Conservation (phyloP, 176 grass and related monocot genomes). For the Phoenix dactylifera region DNA sequence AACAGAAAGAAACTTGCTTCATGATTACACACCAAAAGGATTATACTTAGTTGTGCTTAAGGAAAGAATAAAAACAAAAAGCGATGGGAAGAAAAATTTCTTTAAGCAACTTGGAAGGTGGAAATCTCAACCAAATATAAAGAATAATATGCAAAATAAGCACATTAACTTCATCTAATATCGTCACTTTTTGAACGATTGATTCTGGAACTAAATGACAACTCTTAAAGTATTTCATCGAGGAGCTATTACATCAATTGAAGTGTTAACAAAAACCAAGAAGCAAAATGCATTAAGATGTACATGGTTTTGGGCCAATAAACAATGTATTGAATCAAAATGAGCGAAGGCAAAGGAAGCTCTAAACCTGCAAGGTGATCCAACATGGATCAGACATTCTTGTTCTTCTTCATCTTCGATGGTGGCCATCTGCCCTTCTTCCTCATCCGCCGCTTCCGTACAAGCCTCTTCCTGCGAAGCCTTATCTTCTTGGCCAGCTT, state of each 20-base stretch:
- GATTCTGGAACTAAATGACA: background rate
- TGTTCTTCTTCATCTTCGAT: constrained; percentile 82
- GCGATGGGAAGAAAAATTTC: no score
- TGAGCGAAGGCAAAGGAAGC: background rate
- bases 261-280: background rate
- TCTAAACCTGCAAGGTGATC: background rate
- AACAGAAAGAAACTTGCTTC: no score
- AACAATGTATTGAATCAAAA: background rate
- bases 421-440: constrained; percentile 84
- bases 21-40: no score
- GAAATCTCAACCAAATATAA: no score
- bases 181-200: no score
- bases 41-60: no score
- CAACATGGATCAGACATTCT: constrained; percentile 35
- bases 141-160: no score
- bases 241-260: background rate
- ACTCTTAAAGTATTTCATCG: background rate
- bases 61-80: no score
- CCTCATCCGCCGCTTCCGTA: constrained; percentile 72
- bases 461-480: constrained; percentile 50
- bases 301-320: background rate
- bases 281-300: background rate
- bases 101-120: no score
- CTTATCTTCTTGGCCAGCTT: constrained; percentile 69
- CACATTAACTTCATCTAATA: no score